These are phyloP conservation scores for Zygosaccharomyces kombuchaensis DNA, from an alignment of 805 yeast genomes.

Conservation along the genomic window DNA sequence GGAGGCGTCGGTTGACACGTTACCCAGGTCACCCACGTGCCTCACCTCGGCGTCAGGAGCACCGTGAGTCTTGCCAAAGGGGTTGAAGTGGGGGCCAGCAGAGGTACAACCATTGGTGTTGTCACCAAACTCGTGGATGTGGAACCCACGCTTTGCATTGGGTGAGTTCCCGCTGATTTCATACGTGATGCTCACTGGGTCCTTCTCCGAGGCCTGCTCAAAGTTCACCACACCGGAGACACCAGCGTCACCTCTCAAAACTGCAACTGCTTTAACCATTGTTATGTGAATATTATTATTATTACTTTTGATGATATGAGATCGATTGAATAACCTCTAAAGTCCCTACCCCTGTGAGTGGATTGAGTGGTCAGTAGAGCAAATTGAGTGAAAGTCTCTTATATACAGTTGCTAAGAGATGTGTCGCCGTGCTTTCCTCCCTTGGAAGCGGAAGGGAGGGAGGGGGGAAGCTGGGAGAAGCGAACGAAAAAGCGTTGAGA, in stretches of 20 bases:
- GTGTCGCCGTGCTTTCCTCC: background rate
- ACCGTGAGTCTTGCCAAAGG: constrained; percentile 84
- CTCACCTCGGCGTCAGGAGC: constrained; percentile 62
- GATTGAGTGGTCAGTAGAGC: constrained; percentile 3
- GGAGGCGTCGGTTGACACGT: constrained; percentile 75
- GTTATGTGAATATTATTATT: constrained; percentile 2
- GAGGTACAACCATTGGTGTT: constrained; percentile 95
- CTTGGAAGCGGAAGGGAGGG: background rate
- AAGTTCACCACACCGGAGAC: constrained; percentile 85
- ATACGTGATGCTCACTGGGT: constrained; percentile 82
- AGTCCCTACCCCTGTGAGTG: background rate
- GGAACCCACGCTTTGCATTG: constrained; percentile 93
- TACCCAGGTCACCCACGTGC: constrained; percentile 86
- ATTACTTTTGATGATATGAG: background rate
- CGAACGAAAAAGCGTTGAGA: background rate
- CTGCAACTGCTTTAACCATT: constrained; percentile 68
- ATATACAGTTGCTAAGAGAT: background rate
- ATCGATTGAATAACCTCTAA: constrained; percentile 1
- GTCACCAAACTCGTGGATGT: constrained; percentile 97
- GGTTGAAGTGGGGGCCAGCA: constrained; percentile 97
- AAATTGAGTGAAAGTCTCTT: constrained; percentile 1
- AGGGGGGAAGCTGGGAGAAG: background rate
- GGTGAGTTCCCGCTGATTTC: constrained; percentile 87
- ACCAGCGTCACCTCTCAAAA: constrained; percentile 89
- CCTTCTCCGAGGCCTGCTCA: constrained; percentile 74